These are phyloP conservation scores for Euphrasia arctica DNA, from an alignment of 305 asterid genomes.

Conservation along the genomic window DNA sequence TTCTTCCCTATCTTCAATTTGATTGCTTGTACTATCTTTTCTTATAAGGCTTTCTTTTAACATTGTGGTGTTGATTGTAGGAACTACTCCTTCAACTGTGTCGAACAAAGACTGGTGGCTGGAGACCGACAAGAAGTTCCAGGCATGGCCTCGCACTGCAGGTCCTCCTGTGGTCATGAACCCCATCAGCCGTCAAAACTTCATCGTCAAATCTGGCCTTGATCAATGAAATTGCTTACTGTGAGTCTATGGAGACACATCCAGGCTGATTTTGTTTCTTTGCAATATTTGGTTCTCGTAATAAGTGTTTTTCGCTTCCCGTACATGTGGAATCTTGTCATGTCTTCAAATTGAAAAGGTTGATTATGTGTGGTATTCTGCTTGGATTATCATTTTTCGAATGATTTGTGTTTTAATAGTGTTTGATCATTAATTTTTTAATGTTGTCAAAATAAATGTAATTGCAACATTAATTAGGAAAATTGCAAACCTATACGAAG, in stretches of 20 bases:
- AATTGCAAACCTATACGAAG: background rate
- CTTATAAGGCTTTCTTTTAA: background rate
- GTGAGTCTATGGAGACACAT: background rate
- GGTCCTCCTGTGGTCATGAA: slow-evolving; percentile 99
- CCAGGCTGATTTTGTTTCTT: slow-evolving; percentile 19
- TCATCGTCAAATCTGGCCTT: slow-evolving; percentile 66
- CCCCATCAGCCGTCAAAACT: slow-evolving; percentile 77
- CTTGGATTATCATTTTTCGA: background rate
- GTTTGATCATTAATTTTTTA: background rate
- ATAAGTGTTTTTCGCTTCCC: slow-evolving; percentile 28
- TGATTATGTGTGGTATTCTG: background rate
- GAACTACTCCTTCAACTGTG: slow-evolving; percentile 69
- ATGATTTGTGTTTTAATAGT: background rate
- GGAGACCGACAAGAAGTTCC: slow-evolving; percentile 88
- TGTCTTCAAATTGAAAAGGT: slow-evolving; percentile 4
- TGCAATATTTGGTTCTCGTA: slow-evolving; percentile 13
- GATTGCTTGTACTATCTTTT: background rate
- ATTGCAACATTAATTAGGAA: background rate
- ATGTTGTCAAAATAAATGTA: background rate
- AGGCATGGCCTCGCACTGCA: slow-evolving; percentile 99
- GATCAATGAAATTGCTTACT: slow-evolving; percentile 32
- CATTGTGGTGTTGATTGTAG: slow-evolving; percentile 30
- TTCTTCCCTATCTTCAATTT: slow-evolving; percentile 24
- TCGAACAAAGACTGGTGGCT: slow-evolving; percentile 59
- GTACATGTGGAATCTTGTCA: slow-evolving; percentile 18